Base-by-base conservation (phyloP, 495 filamentous ascomycete species). In the Aspergillus ostianus region DNA sequence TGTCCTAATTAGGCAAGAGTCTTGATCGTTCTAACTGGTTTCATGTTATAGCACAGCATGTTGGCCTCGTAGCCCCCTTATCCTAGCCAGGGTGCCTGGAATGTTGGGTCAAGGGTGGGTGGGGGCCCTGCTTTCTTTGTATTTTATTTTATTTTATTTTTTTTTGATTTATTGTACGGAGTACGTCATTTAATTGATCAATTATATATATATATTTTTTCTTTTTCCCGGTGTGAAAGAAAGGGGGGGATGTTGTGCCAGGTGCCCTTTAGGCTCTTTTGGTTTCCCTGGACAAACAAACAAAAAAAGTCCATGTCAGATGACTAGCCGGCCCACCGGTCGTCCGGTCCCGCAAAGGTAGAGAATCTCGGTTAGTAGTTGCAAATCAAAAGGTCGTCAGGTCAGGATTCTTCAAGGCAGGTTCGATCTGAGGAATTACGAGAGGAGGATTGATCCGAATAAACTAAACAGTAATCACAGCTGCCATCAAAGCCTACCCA, bases 1-100 rank as follows among this genome's bases (percentile, higher is more conserved):
- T 19, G 49, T 0, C 55, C 55, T 7, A 50, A 50, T 57, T 19
- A 8, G 47, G 55, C n/a, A 57, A 57, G n/a, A 41, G 27, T 47
- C 49, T 58, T 46, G 26, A 41, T 23, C 23, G 17, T 18, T 23
- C 29, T 53, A 8, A 59, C 23, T 59, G 26, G 57, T 56, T 55
- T 48, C 44, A 56, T 20, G 21, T 49, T 23, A 49, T 21, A 49
- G 54, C 44, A 47, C 54, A 51, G 30, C n/a, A 49, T 15, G n/a
- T 54, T 17, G 41, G 26, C 17, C 20, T 58, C 48, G 46, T 51
- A 51, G 48, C 48, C 56, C 4, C 7, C 30, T 12, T 26, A 26
- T 20, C 56, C 15, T 41, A 58, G 3, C 3, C n/a, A 18, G 18
- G 30, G 53, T 32, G 41, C 18, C 17, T 58, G 48, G 56, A 52